Base-by-base conservation (phyloP, 2,329 filamentous ascomycete species). In the Sphaerulina musiva region DNA sequence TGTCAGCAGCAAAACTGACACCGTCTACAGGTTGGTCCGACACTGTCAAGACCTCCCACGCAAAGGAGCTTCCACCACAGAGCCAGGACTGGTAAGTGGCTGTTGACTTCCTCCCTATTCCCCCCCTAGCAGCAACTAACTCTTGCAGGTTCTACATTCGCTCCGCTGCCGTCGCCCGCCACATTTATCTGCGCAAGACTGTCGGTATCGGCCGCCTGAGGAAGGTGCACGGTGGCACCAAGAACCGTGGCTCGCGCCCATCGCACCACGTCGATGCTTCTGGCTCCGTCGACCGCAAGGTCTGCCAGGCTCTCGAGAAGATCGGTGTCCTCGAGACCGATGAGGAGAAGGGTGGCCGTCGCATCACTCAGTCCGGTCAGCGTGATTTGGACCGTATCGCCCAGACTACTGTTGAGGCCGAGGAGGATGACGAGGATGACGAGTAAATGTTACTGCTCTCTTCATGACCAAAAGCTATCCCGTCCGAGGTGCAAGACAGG, bases 151-250 rank as follows among this genome's bases (percentile, higher is more conserved):
- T 82, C 80, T 86, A 86, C 79, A 74, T 85, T 74, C 91, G 93
- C 73, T 91, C 92, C 70, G 93, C 93, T 69, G 85, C 92, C 66
- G 86, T 98, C 74, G 93, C 93, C 72, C 90, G 91, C 73, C 92
- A 97, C 83, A 86, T 98, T 82, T 98, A 98, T 84, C 83, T 98
- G 76, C 88, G 93, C 81, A 98, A 98, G 84, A 96, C 91, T 62
- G 91, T 98, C 74, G 93, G 93, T 83, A 89, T 98, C 68, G 93
- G 93, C 78, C 90, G 93, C 73, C 85, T 98, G 69, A 87, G 92
- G 77, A 95, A 95, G 82, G 87, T 87, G 65, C 93, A 98, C 84
- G 93, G 90, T 70, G 87, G 64, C 62, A 65, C 64, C 81, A 96
- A 95, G 86, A 98, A 97, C 87, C 90, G 93, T 69, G 93, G 93